Evolutionary conservation across 441 rosid species (phyloP).

Genomic region (Erysimum pusillum): DNA sequence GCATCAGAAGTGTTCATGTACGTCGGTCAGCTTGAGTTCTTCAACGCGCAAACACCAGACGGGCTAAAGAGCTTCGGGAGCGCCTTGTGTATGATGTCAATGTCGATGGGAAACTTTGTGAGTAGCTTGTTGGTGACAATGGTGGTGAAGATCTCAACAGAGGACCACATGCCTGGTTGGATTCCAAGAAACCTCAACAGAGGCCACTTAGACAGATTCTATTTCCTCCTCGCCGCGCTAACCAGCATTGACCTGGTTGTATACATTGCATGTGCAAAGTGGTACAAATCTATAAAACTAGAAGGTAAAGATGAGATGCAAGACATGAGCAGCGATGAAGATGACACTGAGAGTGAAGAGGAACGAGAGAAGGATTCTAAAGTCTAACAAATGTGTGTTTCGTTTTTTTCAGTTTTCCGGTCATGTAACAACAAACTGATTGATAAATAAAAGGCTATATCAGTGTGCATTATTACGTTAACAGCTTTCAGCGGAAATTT

Average conservation of each 20-base stretch:
- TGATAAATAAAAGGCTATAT: slow-evolving; percentile 40
- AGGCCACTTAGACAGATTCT: slow-evolving; percentile 96
- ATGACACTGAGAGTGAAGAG: slow-evolving; percentile 40
- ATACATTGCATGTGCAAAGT: slow-evolving; percentile 79
- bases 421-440: slow-evolving; percentile 48
- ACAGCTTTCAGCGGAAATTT: slow-evolving; percentile 95
- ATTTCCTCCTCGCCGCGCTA: slow-evolving; percentile 85
- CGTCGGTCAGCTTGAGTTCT: slow-evolving; percentile 96
- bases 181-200: slow-evolving; percentile 92
- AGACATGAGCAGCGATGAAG: slow-evolving; percentile 40
- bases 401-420: slow-evolving; percentile 26
- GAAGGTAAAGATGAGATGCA: slow-evolving; percentile 60
- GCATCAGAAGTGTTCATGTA: slow-evolving; percentile 99
- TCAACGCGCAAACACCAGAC: slow-evolving; percentile 93
- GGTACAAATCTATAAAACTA: slow-evolving; percentile 83
- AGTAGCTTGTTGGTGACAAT: slow-evolving; percentile 90
- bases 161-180: slow-evolving; percentile 94
- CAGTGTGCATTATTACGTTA: slow-evolving; percentile 89
- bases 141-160: slow-evolving; percentile 91
- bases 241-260: slow-evolving; percentile 71
- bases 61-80: slow-evolving; percentile 98
- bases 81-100: slow-evolving; percentile 98
- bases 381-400: slow-evolving; percentile 46
- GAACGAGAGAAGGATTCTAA: slow-evolving; percentile 45
- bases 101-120: slow-evolving; percentile 94